These are phyloP conservation scores for Penicillium sp. DNA, from an alignment of 2,329 filamentous ascomycete genomes.

Conservation along the genomic window DNA sequence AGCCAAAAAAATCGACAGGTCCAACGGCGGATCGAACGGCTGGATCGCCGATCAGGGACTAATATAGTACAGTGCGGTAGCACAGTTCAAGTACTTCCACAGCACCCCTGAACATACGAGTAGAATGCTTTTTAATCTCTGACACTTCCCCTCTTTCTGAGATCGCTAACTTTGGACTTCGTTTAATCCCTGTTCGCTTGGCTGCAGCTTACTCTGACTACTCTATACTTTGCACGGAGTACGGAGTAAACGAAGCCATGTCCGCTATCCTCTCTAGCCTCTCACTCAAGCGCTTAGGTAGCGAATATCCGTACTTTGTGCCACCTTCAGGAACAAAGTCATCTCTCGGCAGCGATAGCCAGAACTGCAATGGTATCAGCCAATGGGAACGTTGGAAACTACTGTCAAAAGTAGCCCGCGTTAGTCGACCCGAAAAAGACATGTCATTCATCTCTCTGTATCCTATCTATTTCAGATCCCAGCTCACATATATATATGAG, in stretches of 20 bases:
- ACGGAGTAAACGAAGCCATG: too few species aligned
- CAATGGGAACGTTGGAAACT: not conserved
- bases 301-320: not conserved
- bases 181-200: not conserved
- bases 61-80: not conserved
- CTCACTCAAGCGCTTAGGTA: too few species aligned
- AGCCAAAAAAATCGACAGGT: not conserved
- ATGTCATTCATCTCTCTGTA: not conserved
- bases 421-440: not conserved
- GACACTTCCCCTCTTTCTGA: not conserved
- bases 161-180: not conserved
- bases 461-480: not conserved
- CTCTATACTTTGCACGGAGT: too few species aligned
- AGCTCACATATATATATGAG: conserved; percentile 1
- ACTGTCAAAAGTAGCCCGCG: not conserved
- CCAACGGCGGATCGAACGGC: conserved; percentile 1
- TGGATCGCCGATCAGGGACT: conserved; percentile 7
- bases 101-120: not conserved
- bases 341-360: not conserved
- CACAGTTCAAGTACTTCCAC: not conserved
- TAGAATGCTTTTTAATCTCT: not conserved
- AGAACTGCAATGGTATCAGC: not conserved
- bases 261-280: not conserved
- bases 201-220: not conserved
- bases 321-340: not conserved